Evolutionary conservation across 2,329 filamentous ascomycete species (phyloP).

Genomic region (Fusarium circinatum): DNA sequence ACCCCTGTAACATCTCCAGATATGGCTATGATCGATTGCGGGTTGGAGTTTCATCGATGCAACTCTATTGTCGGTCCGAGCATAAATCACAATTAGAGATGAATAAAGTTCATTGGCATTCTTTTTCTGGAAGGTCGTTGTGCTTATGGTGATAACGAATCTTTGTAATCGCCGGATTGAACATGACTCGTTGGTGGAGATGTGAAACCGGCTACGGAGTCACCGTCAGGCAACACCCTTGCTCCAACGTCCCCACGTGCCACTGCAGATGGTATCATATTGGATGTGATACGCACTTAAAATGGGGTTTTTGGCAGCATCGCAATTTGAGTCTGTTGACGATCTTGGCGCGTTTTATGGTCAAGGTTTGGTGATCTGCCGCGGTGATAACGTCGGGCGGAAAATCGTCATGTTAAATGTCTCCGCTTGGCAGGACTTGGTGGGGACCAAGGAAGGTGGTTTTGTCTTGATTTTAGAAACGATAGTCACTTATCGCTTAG

Average conservation of each 20-base stretch:
- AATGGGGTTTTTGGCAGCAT: background rate
- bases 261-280: background rate
- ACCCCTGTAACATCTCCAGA: background rate
- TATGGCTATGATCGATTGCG: slow-evolving; percentile 3
- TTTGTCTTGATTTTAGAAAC: background rate
- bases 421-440: background rate
- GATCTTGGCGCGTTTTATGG: background rate
- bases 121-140: background rate
- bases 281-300: background rate
- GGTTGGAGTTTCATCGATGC: background rate
- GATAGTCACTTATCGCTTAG: no score
- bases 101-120: background rate
- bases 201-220: slow-evolving; percentile 15
- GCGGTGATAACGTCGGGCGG: background rate
- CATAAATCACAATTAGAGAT: background rate
- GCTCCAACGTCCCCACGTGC: background rate
- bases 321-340: background rate
- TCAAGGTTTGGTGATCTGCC: background rate
- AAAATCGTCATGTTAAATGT: background rate
- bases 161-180: background rate
- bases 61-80: slow-evolving; percentile 11
- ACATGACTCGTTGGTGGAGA: background rate
- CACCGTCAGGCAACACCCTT: slow-evolving; percentile 4
- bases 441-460: background rate
- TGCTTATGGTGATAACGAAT: accelerated